These are phyloP conservation scores for Paspalum vaginatum DNA, from an alignment of 176 grass and related monocot genomes.

Conservation along the genomic window DNA sequence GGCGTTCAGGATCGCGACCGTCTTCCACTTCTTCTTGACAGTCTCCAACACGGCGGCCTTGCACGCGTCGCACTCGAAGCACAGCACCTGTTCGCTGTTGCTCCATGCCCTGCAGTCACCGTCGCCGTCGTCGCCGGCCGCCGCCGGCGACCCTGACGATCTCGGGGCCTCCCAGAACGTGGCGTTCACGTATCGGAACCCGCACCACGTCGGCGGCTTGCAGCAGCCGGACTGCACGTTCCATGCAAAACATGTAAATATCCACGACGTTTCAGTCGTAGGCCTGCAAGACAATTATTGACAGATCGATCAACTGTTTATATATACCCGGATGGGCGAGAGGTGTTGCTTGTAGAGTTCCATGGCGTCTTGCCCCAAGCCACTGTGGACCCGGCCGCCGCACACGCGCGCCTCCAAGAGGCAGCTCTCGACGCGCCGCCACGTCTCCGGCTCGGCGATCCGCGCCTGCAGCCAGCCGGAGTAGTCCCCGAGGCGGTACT, in stretches of 20 bases:
- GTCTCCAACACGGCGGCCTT: conserved; percentile 69
- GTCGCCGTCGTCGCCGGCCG: background rate
- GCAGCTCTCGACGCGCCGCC: conserved; percentile 66
- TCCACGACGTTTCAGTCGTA: too few relatives aligned
- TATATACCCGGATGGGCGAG: conserved; percentile 61
- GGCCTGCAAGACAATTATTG: too few relatives aligned
- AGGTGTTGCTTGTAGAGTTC: conserved; percentile 60
- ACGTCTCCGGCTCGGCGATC: conserved; percentile 54
- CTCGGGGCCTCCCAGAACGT: conserved; percentile 54
- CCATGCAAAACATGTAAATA: background rate
- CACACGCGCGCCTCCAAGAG: conserved; percentile 51
- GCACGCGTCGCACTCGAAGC: conserved; percentile 77
- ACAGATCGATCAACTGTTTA: too few relatives aligned
- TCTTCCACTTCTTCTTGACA: conserved; percentile 65
- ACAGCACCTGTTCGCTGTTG: conserved; percentile 53
- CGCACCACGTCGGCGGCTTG: conserved; percentile 68
- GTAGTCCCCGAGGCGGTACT: conserved; percentile 65
- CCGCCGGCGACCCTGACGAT: conserved; percentile 11
- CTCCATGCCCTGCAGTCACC: conserved; percentile 67
- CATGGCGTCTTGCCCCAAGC: conserved; percentile 26
- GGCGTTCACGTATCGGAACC: conserved; percentile 55
- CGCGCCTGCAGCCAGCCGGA: conserved; percentile 63
- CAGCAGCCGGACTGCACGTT: conserved; percentile 70
- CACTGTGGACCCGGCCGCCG: conserved; percentile 35
- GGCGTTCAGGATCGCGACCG: conserved; percentile 32